These are phyloP conservation scores for Stemphylium vesicarium DNA, from an alignment of 2,329 filamentous ascomycete genomes.

Conservation along the genomic window DNA sequence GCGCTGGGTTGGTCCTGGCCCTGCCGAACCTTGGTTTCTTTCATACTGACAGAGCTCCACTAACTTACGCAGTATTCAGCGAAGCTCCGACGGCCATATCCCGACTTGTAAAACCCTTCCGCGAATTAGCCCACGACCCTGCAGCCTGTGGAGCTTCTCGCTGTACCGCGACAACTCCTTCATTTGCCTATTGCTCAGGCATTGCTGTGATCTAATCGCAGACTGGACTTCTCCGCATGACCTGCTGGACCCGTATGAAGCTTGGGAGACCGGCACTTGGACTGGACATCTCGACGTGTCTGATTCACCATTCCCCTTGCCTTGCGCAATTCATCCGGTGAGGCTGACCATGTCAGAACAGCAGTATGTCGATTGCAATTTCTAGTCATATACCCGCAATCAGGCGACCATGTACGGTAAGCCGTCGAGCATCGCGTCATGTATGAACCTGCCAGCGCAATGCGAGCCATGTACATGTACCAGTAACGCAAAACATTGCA, in stretches of 20 bases:
- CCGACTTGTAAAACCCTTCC: background rate
- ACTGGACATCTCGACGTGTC: too few relatives aligned
- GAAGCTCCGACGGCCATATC: slow-evolving; percentile 1
- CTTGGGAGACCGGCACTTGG: too few relatives aligned
- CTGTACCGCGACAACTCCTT: background rate
- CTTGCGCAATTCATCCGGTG: too few relatives aligned
- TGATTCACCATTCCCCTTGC: too few relatives aligned
- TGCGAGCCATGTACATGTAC: background rate
- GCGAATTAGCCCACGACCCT: background rate
- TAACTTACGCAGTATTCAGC: slow-evolving; percentile 3
- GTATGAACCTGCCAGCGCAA: background rate
- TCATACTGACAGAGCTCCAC: slow-evolving; percentile 4
- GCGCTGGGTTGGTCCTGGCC: background rate
- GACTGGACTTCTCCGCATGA: background rate
- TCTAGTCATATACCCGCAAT: background rate
- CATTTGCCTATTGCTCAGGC: background rate
- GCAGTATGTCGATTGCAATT: background rate
- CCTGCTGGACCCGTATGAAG: too few relatives aligned
- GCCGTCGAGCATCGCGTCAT: background rate
- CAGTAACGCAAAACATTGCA: slow-evolving; percentile 1
- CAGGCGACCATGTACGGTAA: background rate
- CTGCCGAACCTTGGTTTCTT: background rate
- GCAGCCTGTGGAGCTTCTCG: background rate
- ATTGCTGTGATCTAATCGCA: background rate
- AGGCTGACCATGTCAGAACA: background rate